phyloP scores from a whole-genome alignment of 2,329 filamentous ascomycete species.

The Coniochaeta sp. region DNA sequence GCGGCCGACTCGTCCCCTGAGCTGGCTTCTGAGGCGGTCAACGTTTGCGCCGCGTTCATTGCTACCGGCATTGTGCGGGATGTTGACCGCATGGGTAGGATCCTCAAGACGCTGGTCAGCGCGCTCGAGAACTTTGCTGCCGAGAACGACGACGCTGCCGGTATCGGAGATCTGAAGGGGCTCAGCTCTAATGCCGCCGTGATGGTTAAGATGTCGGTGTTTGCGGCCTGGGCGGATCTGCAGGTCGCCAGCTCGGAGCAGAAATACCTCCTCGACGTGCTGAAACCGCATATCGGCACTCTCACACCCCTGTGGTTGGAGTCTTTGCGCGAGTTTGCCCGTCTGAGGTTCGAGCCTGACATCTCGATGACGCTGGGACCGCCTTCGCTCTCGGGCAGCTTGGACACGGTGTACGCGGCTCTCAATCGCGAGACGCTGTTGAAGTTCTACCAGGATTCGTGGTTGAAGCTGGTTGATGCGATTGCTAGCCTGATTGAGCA shows the following conservation, averaged over 20 bases:
- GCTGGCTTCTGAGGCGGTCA: slow-evolving; percentile 89
- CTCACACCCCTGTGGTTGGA: slow-evolving; percentile 92
- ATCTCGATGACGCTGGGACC: slow-evolving; percentile 87
- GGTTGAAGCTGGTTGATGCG: slow-evolving; percentile 93
- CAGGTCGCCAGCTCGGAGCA: slow-evolving; percentile 94
- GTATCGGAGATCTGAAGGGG: slow-evolving; percentile 87
- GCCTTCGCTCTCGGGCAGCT: slow-evolving; percentile 71
- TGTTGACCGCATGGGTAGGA: slow-evolving; percentile 96
- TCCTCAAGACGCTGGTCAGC: slow-evolving; percentile 84
- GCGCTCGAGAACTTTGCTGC: slow-evolving; percentile 88
- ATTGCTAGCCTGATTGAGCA: slow-evolving; percentile 97
- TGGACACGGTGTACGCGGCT: slow-evolving; percentile 92
- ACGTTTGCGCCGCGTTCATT: slow-evolving; percentile 97
- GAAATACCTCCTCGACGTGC: slow-evolving; percentile 77
- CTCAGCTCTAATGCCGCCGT: slow-evolving; percentile 94
- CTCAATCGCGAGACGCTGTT: slow-evolving; percentile 90
- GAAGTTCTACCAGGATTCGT: slow-evolving; percentile 94
- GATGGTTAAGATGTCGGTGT: slow-evolving; percentile 97
- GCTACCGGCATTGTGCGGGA: slow-evolving; percentile 96
- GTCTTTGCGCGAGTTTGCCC: slow-evolving; percentile 86
- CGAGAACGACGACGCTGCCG: slow-evolving; percentile 64
- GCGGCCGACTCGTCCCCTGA: slow-evolving; percentile 93
- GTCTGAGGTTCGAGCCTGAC: slow-evolving; percentile 86
- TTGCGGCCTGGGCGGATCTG: slow-evolving; percentile 93
- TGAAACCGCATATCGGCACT: slow-evolving; percentile 83